These are phyloP conservation scores for Eustoma russellianum DNA, from an alignment of 257 asterid genomes.

Conservation along the genomic window DNA sequence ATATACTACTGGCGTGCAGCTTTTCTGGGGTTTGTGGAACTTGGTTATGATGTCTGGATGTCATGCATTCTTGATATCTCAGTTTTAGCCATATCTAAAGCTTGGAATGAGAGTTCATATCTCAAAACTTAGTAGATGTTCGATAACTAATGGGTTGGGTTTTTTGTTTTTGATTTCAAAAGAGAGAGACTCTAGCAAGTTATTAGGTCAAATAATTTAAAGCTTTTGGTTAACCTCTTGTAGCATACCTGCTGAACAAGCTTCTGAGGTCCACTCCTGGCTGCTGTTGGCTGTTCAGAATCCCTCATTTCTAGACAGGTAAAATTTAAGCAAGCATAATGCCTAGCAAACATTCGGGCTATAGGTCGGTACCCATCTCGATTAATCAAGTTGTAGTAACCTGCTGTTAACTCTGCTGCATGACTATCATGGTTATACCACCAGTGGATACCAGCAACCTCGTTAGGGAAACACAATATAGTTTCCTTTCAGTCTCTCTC, in stretches of 20 bases:
- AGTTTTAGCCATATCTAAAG: not conserved
- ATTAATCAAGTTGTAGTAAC: slow-evolving; percentile 20
- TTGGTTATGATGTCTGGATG: not conserved
- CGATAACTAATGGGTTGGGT: not conserved
- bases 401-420: slow-evolving; percentile 34
- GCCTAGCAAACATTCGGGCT: slow-evolving; percentile 24
- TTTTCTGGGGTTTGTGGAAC: too few relatives aligned
- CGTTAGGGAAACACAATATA: not conserved
- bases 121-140: too few relatives aligned
- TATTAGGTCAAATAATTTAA: too few relatives aligned
- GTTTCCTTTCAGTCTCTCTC: not conserved
- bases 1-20: too few relatives aligned
- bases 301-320: slow-evolving; percentile 38
- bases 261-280: slow-evolving; percentile 27
- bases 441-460: slow-evolving; percentile 37
- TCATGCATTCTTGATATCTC: not conserved
- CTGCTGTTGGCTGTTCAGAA: slow-evolving; percentile 23
- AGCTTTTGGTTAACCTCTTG: not conserved
- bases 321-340: slow-evolving; percentile 24
- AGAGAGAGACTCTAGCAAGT: not conserved
- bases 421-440: slow-evolving; percentile 22
- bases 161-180: not conserved
- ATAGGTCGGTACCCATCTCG: slow-evolving; percentile 30
- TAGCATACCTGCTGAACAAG: slow-evolving; percentile 23
- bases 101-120: too few relatives aligned